phyloP scores from a whole-genome alignment of 176 grass and related monocot species.

The Stipa capillata region DNA sequence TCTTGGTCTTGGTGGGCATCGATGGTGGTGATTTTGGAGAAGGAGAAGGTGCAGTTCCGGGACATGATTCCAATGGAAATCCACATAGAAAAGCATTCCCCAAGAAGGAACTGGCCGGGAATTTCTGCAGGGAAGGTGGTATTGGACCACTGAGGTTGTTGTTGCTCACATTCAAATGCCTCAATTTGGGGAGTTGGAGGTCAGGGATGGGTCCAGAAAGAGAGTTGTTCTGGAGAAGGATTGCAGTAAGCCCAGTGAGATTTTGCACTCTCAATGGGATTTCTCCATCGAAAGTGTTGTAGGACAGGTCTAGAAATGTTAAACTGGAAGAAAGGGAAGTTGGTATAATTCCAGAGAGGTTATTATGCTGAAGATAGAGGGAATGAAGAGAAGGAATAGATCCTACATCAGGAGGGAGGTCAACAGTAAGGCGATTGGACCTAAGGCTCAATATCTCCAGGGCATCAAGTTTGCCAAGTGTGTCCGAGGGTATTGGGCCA shows the following conservation, averaged over 20 bases:
- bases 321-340: slow-evolving; percentile 68
- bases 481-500: slow-evolving; percentile 67
- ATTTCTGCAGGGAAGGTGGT: slow-evolving; percentile 66
- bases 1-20: slow-evolving; percentile 32
- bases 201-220: slow-evolving; percentile 80
- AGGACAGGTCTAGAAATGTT: slow-evolving; percentile 83
- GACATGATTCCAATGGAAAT: slow-evolving; percentile 50
- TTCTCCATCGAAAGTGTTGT: slow-evolving; percentile 79
- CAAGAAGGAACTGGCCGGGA: slow-evolving; percentile 64
- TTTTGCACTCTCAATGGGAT: slow-evolving; percentile 78
- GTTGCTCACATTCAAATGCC: slow-evolving; percentile 88
- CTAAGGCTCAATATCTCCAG: slow-evolving; percentile 85
- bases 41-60: slow-evolving; percentile 52
- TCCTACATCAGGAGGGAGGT: slow-evolving; percentile 81
- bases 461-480: slow-evolving; percentile 86
- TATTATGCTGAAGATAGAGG: slow-evolving; percentile 93
- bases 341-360: slow-evolving; percentile 81
- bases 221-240: slow-evolving; percentile 92
- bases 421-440: slow-evolving; percentile 74
- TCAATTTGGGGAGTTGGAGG: slow-evolving; percentile 70
- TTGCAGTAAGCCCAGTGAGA: slow-evolving; percentile 68
- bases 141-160: slow-evolving; percentile 91
- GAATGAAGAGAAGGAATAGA: slow-evolving; percentile 88
- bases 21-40: slow-evolving; percentile 39
- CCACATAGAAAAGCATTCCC: slow-evolving; percentile 87